Base-by-base conservation (phyloP, 176 grass and related monocot genomes). In the Carex pumila region DNA sequence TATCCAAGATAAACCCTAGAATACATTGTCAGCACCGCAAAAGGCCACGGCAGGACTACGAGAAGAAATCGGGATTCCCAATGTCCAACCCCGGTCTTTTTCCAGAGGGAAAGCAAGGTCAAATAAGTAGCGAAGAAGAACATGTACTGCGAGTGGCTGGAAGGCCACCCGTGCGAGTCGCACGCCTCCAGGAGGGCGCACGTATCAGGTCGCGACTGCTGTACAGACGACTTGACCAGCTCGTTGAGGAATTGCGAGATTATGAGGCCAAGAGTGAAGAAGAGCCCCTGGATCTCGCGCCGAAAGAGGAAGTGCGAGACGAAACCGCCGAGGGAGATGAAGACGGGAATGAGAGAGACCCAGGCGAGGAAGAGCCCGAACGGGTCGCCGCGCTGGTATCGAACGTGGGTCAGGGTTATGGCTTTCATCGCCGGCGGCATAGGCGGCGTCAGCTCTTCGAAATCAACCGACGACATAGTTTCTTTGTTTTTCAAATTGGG, bases 241-340 rank as follows among this genome's bases (percentile, higher is more conserved):
- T 84, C 93, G 81, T 95, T 99, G 83, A 95, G 83, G 61, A 83
- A 43, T 84, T 99, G 93, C 3, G 96, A 99, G 71, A 86, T 84
- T 22, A 95, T 54, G 83, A 99, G 89, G 13, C 96, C 96, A 13
- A 88, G 77, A 21, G 90, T 87, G 78, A 95, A 95, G 87, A 83
- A 99, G 53, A 99, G 11, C 21, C 93, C 91, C 80, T 99, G 96
- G 53, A 95, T 87, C 90, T 99, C 96, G 15, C 96, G 93, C 5
- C 96, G 96, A 87, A 99, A 99, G 85, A 99, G 88, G 79, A 99
- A 95, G 88, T 99, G 93, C 41, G 96, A 93, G 57, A 99, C 85
- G 88, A 99, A 99, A 0, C 96, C 96, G 4, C 96, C 96, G 64
- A 99, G 72, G 49, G 88, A 90, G 90, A 99, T 99, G 91, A 99